phyloP scores from a whole-genome alignment of 306 rosid species.

The Cicer yamashitae region DNA sequence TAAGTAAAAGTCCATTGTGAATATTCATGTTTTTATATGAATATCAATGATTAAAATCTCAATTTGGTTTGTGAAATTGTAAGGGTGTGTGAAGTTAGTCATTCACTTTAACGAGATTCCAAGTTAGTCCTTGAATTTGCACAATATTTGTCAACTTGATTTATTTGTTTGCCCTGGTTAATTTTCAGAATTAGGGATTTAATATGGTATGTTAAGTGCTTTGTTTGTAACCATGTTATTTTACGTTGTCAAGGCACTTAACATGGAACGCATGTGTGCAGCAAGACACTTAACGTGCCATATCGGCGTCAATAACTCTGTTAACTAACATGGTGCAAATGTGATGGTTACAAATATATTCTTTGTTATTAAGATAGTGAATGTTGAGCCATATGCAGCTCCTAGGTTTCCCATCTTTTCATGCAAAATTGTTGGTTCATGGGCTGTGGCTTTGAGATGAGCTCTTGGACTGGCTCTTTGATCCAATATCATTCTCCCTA shows the following conservation, averaged over 20 bases:
- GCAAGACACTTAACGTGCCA: background rate
- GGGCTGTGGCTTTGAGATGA: background rate
- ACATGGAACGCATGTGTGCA: background rate
- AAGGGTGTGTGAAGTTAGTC: background rate
- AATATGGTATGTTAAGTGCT: background rate
- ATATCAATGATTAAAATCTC: constrained; percentile 12
- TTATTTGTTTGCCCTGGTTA: background rate
- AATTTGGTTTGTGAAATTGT: background rate
- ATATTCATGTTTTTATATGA: constrained; percentile 28
- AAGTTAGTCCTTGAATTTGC: background rate
- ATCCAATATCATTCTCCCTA: background rate
- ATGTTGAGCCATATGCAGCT: background rate
- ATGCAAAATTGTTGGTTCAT: background rate
- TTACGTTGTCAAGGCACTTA: background rate
- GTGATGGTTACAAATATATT: background rate
- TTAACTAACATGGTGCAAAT: background rate
- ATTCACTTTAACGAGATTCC: background rate
- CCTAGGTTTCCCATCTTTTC: background rate
- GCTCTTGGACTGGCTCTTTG: background rate
- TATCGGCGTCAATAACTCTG: background rate
- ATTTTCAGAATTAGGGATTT: background rate
- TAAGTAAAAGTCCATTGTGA: constrained; percentile 17
- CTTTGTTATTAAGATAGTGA: background rate
- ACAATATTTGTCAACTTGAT: background rate
- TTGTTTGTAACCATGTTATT: background rate